phyloP scores from a whole-genome alignment of 192 early-diverging fungal genomes.

The Coemansia sp. region DNA sequence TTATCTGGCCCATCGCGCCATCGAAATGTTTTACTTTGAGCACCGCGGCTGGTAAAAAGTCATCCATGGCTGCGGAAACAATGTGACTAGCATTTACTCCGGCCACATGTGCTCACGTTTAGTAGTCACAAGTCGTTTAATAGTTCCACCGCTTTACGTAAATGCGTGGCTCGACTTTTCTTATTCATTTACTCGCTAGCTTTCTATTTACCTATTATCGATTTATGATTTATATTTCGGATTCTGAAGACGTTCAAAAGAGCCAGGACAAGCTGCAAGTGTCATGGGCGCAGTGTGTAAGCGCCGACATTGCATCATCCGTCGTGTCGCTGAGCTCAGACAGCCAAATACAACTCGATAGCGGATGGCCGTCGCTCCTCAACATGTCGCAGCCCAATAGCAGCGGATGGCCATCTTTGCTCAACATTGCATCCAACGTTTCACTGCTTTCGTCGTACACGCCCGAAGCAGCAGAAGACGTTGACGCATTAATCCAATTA shows the following conservation, averaged over 20 bases:
- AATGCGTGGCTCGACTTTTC: too few species aligned
- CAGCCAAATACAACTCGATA: background rate
- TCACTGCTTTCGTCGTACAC: slow-evolving; percentile 44
- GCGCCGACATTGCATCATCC: background rate
- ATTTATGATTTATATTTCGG: slow-evolving; percentile 9
- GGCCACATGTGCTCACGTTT: slow-evolving; percentile 4
- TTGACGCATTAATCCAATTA: background rate
- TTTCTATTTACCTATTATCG: background rate
- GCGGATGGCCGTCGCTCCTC: background rate
- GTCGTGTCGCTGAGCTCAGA: slow-evolving; percentile 24
- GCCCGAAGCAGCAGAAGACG: slow-evolving; percentile 22
- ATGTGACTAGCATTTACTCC: too few species aligned
- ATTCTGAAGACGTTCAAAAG: background rate
- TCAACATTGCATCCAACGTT: slow-evolving; percentile 24
- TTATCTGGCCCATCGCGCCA: slow-evolving; percentile 49
- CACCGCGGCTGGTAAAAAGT: slow-evolving; percentile 49
- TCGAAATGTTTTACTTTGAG: slow-evolving; percentile 55
- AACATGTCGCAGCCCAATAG: slow-evolving; percentile 11
- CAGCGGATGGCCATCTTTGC: slow-evolving; percentile 44
- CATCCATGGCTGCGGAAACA: slow-evolving; percentile 1
- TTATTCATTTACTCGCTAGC: background rate
- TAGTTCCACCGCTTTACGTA: too few species aligned
- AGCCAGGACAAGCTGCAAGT: background rate
- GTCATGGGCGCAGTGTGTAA: background rate
- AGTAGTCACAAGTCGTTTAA: slow-evolving; percentile 3